Conservation (phyloP, 306 rosid genomes). For the Echinosophora koreensis region DNA sequence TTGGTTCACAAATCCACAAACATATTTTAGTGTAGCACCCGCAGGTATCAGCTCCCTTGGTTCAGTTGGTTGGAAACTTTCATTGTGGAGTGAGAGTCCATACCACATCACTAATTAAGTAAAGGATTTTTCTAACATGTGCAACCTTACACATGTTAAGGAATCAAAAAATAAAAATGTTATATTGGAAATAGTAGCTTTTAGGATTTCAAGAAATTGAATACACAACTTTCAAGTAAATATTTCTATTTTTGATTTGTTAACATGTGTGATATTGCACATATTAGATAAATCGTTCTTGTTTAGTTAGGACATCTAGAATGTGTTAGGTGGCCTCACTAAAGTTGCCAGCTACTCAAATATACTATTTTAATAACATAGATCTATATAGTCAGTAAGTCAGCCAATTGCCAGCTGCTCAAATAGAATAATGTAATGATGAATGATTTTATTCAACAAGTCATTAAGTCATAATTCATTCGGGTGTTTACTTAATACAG, state of each 20-base stretch:
- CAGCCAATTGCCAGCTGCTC: conserved; percentile 30
- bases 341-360: conserved; percentile 31
- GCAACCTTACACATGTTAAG: too few species aligned
- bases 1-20: too few species aligned
- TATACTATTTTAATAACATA: conserved; percentile 29
- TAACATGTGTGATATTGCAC: too few species aligned
- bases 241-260: too few species aligned
- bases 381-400: neutral
- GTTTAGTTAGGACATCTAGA: conserved; percentile 3
- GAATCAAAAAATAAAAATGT: too few species aligned
- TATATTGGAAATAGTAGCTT: too few species aligned
- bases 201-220: too few species aligned
- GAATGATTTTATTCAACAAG: conserved; percentile 32
- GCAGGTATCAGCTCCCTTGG: too few species aligned
- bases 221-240: too few species aligned
- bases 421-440: conserved; percentile 33
- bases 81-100: conserved; percentile 20
- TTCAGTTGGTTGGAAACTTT: conserved; percentile 1
- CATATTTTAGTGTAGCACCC: too few species aligned
- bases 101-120: conserved; percentile 30
- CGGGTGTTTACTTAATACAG: neutral
- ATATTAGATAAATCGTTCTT: too few species aligned
- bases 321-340: conserved; percentile 35
- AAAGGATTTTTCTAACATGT: too few species aligned
- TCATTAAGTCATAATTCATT: conserved; percentile 15